Evolutionary conservation across 2,329 filamentous ascomycete genomes (phyloP).

Genomic region (Botryotinia calthae): DNA sequence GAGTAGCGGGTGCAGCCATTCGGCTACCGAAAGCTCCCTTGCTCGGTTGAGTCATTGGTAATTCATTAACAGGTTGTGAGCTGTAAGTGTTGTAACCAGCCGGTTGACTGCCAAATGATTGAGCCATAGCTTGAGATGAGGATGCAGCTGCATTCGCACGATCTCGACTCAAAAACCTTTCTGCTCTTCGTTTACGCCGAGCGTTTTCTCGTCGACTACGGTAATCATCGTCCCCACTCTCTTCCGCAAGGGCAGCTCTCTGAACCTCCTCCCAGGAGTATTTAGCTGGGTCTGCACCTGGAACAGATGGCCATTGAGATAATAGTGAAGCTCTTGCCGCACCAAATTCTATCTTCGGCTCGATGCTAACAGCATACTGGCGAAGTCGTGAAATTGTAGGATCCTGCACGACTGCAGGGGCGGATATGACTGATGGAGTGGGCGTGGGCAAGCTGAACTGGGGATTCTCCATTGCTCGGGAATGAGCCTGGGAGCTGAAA

Average conservation of each 20-base stretch:
- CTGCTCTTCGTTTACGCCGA: slow-evolving; percentile 34
- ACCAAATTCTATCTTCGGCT: slow-evolving; percentile 32
- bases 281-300: slow-evolving; percentile 38
- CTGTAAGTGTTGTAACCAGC: slow-evolving; percentile 27
- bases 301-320: slow-evolving; percentile 40
- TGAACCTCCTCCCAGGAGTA: slow-evolving; percentile 37
- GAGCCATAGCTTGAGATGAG: slow-evolving; percentile 46
- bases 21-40: slow-evolving; percentile 49
- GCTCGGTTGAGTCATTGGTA: slow-evolving; percentile 47
- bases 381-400: slow-evolving; percentile 39
- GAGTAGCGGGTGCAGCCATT: slow-evolving; percentile 37
- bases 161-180: slow-evolving; percentile 36
- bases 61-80: slow-evolving; percentile 34
- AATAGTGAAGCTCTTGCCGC: slow-evolving; percentile 35
- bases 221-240: slow-evolving; percentile 28
- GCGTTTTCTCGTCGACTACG: slow-evolving; percentile 31
- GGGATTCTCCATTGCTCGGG: slow-evolving; percentile 17
- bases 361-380: slow-evolving; percentile 39
- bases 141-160: slow-evolving; percentile 35
- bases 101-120: slow-evolving; percentile 35
- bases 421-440: slow-evolving; percentile 33
- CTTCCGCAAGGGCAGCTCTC: slow-evolving; percentile 22
- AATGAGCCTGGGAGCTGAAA: slow-evolving; percentile 28
- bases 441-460: slow-evolving; percentile 28
- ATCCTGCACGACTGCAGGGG: slow-evolving; percentile 34